Base-by-base conservation (phyloP, 768 basidiomycete species). In the Agrocybe praecox region DNA sequence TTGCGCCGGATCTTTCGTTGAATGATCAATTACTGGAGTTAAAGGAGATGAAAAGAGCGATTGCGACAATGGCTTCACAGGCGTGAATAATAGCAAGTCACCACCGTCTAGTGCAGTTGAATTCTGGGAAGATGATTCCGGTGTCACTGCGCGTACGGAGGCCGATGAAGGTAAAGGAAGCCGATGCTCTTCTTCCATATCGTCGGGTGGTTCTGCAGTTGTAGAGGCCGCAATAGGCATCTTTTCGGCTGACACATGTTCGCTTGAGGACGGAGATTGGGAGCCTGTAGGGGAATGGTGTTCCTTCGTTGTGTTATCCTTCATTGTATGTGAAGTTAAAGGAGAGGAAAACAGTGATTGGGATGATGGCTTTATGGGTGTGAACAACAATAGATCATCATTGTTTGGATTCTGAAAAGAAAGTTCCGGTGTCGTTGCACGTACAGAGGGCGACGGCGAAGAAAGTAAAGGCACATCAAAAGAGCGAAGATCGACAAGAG, bases 361-460 rank as follows among this genome's bases (percentile, higher is more conserved):
- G 9, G 49, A 44, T 6, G 19, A 15, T 23, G 45, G 40, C 15
- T 58, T 57, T 8, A 47, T 46, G 5, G 62, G 62, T 15, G 57
- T 58, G 47, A 63, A 65, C 29, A 58, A 14, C 10, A 57, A 36
- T 7, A 59, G 40, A 15, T 57, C 60, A 45, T 65, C 55, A 11
- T 40, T 10, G 1, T 42, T 29, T 33, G 17, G 7, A 18, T 43
- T 53, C 6, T 26, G 33, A 12, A 17, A 8, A 19, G 48, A 32
- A 53, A 22, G 21, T 36, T 44, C 9, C 32, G 43, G n/a, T 6
- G n/a, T 22, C 33, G 29, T n/a, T 36, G 32, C 15, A n/a, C 6
- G 22, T 36, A 23, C 14, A 23, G 18, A 7, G 42, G 43, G 43
- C 22, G 21, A 49, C 24, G 51, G 14, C 14, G 5, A n/a, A 14